Conservation (phyloP, 139 green algal species). For the Dunaliella sp. region DNA sequence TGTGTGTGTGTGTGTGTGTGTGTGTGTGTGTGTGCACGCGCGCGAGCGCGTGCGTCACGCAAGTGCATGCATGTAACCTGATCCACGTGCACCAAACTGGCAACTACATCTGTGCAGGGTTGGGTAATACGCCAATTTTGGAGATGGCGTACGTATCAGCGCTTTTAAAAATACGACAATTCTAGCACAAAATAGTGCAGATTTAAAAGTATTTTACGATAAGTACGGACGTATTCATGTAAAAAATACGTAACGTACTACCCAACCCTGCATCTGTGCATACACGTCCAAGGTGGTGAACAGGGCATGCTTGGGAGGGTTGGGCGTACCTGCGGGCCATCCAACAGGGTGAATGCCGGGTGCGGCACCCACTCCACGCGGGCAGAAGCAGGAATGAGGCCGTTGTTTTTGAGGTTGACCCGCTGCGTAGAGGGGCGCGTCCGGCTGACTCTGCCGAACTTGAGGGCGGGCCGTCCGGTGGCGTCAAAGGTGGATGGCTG, state of each 20-base stretch:
- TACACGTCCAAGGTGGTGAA: too few relatives aligned
- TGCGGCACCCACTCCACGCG: conserved; percentile 56
- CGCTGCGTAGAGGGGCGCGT: neutral
- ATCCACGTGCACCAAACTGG: too few relatives aligned
- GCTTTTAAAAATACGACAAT: too few relatives aligned
- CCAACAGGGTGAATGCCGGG: conserved; percentile 51
- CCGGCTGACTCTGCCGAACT: conserved; percentile 60
- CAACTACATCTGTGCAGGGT: too few relatives aligned
- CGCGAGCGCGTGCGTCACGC: neutral
- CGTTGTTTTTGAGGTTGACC: conserved; percentile 72
- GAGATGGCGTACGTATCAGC: too few relatives aligned
- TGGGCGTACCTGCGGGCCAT: conserved; percentile 26
- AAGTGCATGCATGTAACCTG: neutral
- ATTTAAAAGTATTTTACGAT: too few relatives aligned
- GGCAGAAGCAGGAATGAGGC: conserved; percentile 54
- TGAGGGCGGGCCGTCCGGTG: conserved; percentile 41
- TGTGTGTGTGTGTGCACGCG: neutral
- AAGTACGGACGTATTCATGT: too few relatives aligned
- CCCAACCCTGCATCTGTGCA: too few relatives aligned
- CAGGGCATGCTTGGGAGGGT: too few relatives aligned
- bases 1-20: neutral
- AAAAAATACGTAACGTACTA: too few relatives aligned
- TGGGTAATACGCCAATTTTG: too few relatives aligned
- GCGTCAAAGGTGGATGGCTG: conserved; percentile 46
- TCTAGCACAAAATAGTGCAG: too few relatives aligned